Percentiles rank a stretch among this genome's conserved stretches.
phyloP scores from a whole-genome alignment of 192 early-diverging fungal genomes.

The Coemansia pectinata region DNA sequence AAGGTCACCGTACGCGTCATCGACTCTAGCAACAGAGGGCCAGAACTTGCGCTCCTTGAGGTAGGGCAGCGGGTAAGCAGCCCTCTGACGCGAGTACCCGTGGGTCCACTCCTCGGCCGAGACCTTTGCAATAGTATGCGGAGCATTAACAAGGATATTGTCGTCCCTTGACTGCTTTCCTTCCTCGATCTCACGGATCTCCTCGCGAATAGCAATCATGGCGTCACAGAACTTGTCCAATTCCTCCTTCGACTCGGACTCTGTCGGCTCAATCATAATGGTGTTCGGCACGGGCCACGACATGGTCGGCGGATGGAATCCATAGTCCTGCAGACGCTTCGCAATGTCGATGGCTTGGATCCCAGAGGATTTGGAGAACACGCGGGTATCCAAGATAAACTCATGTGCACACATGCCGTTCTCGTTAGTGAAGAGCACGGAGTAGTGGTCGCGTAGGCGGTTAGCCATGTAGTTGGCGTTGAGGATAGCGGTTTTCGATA shows the following conservation, averaged over 20 bases:
- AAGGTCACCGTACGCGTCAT: conserved; percentile 94
- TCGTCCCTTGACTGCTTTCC: conserved; percentile 81
- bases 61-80: conserved; percentile 86
- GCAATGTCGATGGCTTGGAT: conserved; percentile 97
- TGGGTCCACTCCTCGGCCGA: conserved; percentile 83
- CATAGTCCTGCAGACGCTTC: conserved; percentile 98
- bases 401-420: conserved; percentile 98
- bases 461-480: conserved; percentile 99
- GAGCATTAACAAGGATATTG: conserved; percentile 87
- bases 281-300: conserved; percentile 99
- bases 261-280: conserved; percentile 99
- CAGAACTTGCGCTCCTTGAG: conserved; percentile 94
- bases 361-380: conserved; percentile 75
- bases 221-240: conserved; percentile 98
- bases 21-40: conserved; percentile 89
- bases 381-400: conserved; percentile 96
- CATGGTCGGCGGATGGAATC: conserved; percentile 99
- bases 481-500: conserved; percentile 89
- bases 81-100: conserved; percentile 82
- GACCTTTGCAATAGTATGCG: conserved; percentile 81
- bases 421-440: conserved; percentile 88
- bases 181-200: conserved; percentile 87
- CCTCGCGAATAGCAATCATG: conserved; percentile 92
- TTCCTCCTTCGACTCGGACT: conserved; percentile 91
- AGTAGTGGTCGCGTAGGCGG: conserved; percentile 88